phyloP scores from a whole-genome alignment of 176 grass and related monocot species.

The Oryza brachyantha region DNA sequence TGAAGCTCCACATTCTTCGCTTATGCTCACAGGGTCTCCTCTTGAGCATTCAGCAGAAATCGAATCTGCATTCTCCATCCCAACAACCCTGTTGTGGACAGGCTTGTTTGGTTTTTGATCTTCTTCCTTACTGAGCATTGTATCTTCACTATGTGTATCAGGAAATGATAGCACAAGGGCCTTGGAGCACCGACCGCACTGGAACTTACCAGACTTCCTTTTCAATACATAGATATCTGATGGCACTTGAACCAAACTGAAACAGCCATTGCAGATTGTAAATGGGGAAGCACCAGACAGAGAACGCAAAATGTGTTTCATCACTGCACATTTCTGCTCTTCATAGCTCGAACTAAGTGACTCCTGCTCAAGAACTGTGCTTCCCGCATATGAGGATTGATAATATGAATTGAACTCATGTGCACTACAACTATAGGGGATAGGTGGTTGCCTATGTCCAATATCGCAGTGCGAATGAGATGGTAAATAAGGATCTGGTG shows the following conservation, averaged over 20 bases:
- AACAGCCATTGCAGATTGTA: constrained; percentile 70
- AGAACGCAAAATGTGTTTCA: constrained; percentile 70
- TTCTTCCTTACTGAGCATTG: constrained; percentile 19
- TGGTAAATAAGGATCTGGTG: constrained; percentile 32
- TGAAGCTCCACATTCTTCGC: constrained; percentile 47
- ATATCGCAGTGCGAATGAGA: constrained; percentile 36
- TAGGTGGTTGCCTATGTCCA: constrained; percentile 19
- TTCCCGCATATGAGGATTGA: constrained; percentile 57
- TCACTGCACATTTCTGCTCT: constrained; percentile 37
- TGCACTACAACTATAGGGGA: constrained; percentile 23
- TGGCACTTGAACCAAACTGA: constrained; percentile 78
- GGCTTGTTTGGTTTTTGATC: not conserved
- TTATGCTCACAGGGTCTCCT: constrained; percentile 30
- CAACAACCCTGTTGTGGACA: not conserved
- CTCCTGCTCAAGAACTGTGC: constrained; percentile 43
- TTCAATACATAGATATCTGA: constrained; percentile 67
- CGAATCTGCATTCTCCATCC: constrained; percentile 24
- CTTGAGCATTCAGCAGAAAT: constrained; percentile 21
- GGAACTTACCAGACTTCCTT: constrained; percentile 56
- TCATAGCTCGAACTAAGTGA: constrained; percentile 43
- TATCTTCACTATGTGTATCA: not conserved
- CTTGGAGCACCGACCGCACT: constrained; percentile 73
- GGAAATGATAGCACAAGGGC: constrained; percentile 68
- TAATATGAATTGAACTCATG: constrained; percentile 46
- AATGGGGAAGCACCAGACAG: constrained; percentile 76